phyloP scores from a whole-genome alignment of 345 rosid species.

The Corymbia maculata region DNA sequence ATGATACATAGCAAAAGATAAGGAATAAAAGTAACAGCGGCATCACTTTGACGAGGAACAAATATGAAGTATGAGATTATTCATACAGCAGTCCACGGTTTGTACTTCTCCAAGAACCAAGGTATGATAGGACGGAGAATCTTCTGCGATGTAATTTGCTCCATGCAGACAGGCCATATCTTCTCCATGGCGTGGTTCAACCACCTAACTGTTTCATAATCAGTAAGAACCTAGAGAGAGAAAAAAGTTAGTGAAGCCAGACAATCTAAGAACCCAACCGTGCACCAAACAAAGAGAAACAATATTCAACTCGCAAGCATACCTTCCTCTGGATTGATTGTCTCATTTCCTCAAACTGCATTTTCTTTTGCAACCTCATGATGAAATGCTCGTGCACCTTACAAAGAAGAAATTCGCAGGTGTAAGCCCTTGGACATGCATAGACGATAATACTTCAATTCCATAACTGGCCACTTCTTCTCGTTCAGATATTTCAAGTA shows the following conservation, averaged over 20 bases:
- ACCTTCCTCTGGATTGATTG: conserved; percentile 74
- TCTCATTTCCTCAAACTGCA: conserved; percentile 60
- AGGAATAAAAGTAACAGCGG: not conserved
- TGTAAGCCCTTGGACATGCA: not conserved
- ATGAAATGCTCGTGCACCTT: conserved; percentile 71
- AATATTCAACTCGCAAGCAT: not conserved
- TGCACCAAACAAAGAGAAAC: not conserved
- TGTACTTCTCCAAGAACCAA: conserved; percentile 95
- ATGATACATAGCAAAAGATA: not conserved
- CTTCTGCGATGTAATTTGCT: conserved; percentile 84
- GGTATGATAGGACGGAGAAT: conserved; percentile 93
- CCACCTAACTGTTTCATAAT: conserved; percentile 93
- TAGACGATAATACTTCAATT: not conserved
- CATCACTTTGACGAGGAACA: not conserved
- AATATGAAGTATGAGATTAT: not conserved
- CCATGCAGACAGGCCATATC: conserved; percentile 97
- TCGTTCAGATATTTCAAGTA: not conserved
- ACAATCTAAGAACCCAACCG: not conserved
- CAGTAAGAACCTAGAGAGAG: conserved; percentile 53
- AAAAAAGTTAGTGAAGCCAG: not conserved
- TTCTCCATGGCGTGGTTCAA: conserved; percentile 77
- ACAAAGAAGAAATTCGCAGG: not conserved
- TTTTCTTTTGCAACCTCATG: conserved; percentile 41
- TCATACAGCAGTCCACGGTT: conserved; percentile 96
- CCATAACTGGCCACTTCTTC: not conserved